phyloP scores from a whole-genome alignment of 2,329 filamentous ascomycete genomes.

The Elsinoe batatas region DNA sequence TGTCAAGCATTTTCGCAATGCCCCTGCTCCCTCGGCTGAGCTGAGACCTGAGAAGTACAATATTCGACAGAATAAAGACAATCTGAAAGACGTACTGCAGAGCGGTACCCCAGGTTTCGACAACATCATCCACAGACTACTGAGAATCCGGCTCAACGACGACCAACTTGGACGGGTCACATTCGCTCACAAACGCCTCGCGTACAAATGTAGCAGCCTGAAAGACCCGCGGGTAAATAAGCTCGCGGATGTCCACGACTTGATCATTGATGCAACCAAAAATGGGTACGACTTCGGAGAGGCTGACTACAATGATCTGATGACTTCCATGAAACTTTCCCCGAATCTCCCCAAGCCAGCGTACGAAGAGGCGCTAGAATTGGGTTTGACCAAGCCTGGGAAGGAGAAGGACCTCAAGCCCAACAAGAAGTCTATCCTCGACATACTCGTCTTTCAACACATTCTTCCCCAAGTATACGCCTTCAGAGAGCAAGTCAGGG shows the following conservation, averaged over 20 bases:
- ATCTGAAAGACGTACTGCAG: conserved; percentile 38
- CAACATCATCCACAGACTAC: not conserved
- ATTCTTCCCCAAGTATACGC: conserved; percentile 20
- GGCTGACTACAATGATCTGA: conserved; percentile 38
- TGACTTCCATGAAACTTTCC: conserved; percentile 39
- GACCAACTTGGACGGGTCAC: conserved; percentile 56
- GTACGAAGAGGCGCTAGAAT: conserved; percentile 24
- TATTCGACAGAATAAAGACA: conserved; percentile 41
- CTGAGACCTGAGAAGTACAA: conserved; percentile 42
- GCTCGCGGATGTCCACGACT: conserved; percentile 28
- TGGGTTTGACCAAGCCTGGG: conserved; percentile 18
- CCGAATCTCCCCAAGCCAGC: conserved; percentile 37
- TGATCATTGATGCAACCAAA: conserved; percentile 37
- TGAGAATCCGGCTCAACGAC: conserved; percentile 31
- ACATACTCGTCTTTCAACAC: conserved; percentile 39
- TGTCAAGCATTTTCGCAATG: conserved; percentile 57
- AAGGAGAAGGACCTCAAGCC: not conserved
- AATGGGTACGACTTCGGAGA: conserved; percentile 42
- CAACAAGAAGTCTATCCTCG: conserved; percentile 45
- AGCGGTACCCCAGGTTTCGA: conserved; percentile 13
- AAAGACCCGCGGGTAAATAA: conserved; percentile 19
- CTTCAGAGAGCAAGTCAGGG: conserved; percentile 15
- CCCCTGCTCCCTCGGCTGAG: conserved; percentile 36
- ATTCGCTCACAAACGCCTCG: conserved; percentile 51
- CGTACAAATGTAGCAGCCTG: conserved; percentile 40